phyloP scores from a whole-genome alignment of 352 stramenopile genomes.

The Globisporangium polare region DNA sequence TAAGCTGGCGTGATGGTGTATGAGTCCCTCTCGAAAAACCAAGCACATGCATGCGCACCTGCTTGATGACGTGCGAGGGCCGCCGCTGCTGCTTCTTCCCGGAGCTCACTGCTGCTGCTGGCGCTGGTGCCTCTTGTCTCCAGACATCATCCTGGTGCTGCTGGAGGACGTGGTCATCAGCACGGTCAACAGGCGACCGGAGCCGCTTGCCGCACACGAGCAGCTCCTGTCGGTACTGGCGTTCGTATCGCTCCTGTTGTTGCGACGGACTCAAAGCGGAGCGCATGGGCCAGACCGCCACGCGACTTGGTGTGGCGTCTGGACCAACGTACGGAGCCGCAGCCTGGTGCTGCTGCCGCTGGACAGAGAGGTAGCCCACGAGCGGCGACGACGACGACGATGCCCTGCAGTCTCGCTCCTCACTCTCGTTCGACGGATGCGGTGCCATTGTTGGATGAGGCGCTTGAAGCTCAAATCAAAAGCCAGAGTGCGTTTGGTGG shows the following conservation, averaged over 20 bases:
- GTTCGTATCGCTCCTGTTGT: background rate
- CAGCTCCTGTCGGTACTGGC: background rate
- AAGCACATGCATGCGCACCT: background rate
- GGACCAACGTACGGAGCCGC: background rate
- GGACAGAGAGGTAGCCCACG: background rate
- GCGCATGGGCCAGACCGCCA: background rate
- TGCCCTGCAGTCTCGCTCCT: background rate
- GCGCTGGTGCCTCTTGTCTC: background rate
- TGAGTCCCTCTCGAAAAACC: background rate
- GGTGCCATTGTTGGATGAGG: background rate
- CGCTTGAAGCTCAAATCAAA: background rate
- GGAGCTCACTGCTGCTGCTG: background rate
- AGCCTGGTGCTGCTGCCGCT: background rate
- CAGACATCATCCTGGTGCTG: background rate
- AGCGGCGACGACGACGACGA: too few species aligned
- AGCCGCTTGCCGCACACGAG: background rate
- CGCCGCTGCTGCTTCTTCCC: background rate
- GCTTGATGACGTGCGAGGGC: background rate
- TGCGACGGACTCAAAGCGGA: background rate
- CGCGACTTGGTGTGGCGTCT: background rate
- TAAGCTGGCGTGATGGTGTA: background rate
- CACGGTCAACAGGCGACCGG: background rate
- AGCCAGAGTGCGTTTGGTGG: background rate
- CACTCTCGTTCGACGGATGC: background rate
- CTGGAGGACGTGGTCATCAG: background rate